Percentiles rank a stretch among this genome's conserved stretches.
Conservation (phyloP, 2,329 filamentous ascomycete species). For the Aspergillus fijiensis region DNA sequence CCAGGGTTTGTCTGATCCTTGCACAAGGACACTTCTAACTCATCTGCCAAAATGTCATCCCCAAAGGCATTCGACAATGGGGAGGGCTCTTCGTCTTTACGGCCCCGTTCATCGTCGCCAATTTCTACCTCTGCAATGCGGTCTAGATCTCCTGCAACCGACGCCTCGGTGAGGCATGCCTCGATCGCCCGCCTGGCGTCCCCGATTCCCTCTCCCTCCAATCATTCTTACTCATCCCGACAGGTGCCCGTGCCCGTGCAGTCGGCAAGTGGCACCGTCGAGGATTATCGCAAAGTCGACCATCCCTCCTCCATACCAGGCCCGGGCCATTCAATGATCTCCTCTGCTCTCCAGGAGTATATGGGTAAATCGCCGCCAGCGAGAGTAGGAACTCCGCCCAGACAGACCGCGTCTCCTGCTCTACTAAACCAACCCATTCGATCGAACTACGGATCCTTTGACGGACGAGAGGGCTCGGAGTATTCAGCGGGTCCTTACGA, state of each 20-base stretch:
- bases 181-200: slow-evolving; percentile 58
- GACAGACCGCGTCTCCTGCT: slow-evolving; percentile 59
- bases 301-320: slow-evolving; percentile 63
- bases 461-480: slow-evolving; percentile 53
- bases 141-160: slow-evolving; percentile 40
- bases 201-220: slow-evolving; percentile 51
- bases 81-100: slow-evolving; percentile 37
- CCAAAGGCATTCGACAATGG: slow-evolving; percentile 36
- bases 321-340: slow-evolving; percentile 82
- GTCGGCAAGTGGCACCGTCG: slow-evolving; percentile 53
- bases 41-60: slow-evolving; percentile 18
- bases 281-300: slow-evolving; percentile 62
- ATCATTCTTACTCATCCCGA: slow-evolving; percentile 33
- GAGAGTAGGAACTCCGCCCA: slow-evolving; percentile 46
- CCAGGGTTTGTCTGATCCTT: background rate
- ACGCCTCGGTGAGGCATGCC: slow-evolving; percentile 49
- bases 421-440: slow-evolving; percentile 55
- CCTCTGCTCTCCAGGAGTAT: slow-evolving; percentile 78
- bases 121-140: slow-evolving; percentile 33
- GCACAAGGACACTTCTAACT: background rate
- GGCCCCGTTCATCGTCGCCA: slow-evolving; percentile 32
- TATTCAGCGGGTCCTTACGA: slow-evolving; percentile 65
- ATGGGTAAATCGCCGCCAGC: slow-evolving; percentile 55
- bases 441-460: slow-evolving; percentile 83
- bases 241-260: slow-evolving; percentile 45